phyloP scores from a whole-genome alignment of 129 eudicot genomes.

The Artemisia annua region DNA sequence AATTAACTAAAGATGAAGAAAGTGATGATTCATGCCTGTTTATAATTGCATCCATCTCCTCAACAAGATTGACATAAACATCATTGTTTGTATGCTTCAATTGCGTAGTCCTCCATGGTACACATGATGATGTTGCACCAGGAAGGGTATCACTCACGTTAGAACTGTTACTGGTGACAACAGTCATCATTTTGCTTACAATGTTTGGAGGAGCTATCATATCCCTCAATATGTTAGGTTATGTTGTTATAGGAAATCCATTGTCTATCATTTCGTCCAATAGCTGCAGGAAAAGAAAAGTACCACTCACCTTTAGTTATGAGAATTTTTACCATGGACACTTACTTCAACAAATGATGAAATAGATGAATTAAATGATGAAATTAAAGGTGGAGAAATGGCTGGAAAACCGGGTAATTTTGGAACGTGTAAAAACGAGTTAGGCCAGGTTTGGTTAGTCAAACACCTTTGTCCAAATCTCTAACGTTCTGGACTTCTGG shows the following conservation, averaged over 20 bases:
- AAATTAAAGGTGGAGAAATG: background rate
- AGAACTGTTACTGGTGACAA: slow-evolving; percentile 89
- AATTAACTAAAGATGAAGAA: too few species aligned
- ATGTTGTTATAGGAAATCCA: too few species aligned
- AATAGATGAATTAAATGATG: background rate
- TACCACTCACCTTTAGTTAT: slow-evolving; percentile 5
- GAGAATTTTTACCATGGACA: background rate
- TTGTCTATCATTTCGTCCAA: too few species aligned
- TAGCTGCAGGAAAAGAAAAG: background rate
- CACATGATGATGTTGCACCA: slow-evolving; percentile 83
- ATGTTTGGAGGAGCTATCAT: slow-evolving; percentile 98
- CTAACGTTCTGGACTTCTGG: background rate
- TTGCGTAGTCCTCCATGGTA: slow-evolving; percentile 94
- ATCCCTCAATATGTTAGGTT: slow-evolving; percentile 44
- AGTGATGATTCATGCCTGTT: too few species aligned
- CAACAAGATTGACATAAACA: slow-evolving; percentile 75
- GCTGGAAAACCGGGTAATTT: too few species aligned
- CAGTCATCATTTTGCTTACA: slow-evolving; percentile 91
- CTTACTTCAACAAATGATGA: slow-evolving; percentile 8
- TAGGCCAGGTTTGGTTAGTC: background rate
- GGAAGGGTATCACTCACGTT: slow-evolving; percentile 92
- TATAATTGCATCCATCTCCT: too few species aligned
- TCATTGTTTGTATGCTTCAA: slow-evolving; percentile 78
- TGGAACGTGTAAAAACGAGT: background rate
- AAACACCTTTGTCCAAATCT: background rate